Base-by-base conservation (phyloP, 768 basidiomycete species). In the Suillus plorans region DNA sequence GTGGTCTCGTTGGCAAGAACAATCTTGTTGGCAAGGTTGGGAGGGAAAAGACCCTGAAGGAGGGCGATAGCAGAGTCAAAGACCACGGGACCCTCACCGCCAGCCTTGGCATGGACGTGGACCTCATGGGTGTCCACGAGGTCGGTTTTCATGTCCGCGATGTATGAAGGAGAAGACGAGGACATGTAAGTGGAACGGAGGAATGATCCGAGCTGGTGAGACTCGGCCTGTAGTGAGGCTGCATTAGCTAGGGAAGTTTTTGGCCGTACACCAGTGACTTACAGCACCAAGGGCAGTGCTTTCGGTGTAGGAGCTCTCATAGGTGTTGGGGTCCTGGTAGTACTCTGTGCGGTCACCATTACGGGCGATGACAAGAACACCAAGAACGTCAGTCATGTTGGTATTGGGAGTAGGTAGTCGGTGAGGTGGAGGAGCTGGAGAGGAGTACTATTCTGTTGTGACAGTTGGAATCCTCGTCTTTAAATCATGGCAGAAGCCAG, bases 1-100 rank as follows among this genome's bases (percentile, higher is more conserved):
- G 81, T 85, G 16, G 87, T 86, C 63, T 87, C 91, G 67, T 96
- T 92, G 3, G 94, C 94, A 18, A 96, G 87, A 7, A 81, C 81
- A 69, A 90, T 89, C 72, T 84, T 87, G 78, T 91, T 90, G 44
- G 84, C 81, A 12, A 80, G 77, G 72, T 84, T 90, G n/a, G 93
- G 92, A 28, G 93, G 93, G 84, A 89, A 94, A 58, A 95, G 81
- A 50, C 93, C 92, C 77, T 95, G 94, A 49, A 94, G 84, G 61
- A 94, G 81, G 37, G 94, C 92, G 61, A 90, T 89, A 39, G 92
- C 89, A 7, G 90, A 90, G 81, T 95, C 92, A 76, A 92, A 91
- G 69, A 94, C 92, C 60, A 91, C 88, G n/a, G 86, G 81, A 56
- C 93, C 92, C 73, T 95, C 93, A 60, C 88, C 89, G 55, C 92